Conservation (phyloP, 1,284 basidiomycete species). For the Cryptococcus hybrid region DNA sequence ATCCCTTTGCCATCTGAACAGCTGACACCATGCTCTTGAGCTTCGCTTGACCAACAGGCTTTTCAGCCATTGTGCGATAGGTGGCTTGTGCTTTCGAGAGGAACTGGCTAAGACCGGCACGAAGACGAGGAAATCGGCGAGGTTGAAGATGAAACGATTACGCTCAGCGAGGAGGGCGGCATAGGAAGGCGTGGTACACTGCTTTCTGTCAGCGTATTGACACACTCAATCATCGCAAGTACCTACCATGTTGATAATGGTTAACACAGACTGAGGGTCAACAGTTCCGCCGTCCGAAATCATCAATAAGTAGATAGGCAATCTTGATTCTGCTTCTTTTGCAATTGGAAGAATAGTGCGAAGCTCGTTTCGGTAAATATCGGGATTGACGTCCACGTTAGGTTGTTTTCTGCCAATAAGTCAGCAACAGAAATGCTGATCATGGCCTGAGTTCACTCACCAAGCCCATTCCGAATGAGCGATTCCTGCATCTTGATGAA, state of each 20-base stretch:
- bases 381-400: slow-evolving; percentile 5
- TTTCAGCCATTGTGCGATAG: slow-evolving; percentile 6
- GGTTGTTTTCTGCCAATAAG: slow-evolving; percentile 5
- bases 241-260: background rate
- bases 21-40: slow-evolving; percentile 6
- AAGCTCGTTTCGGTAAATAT: slow-evolving; percentile 8
- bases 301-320: slow-evolving; percentile 17
- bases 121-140: background rate
- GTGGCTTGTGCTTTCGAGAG: slow-evolving; percentile 9
- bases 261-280: background rate
- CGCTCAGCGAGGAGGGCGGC: slow-evolving; percentile 14
- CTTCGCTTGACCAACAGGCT: slow-evolving; percentile 5
- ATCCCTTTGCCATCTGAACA: slow-evolving; percentile 3
- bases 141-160: slow-evolving; percentile 16
- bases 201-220: background rate
- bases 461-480: slow-evolving; percentile 3
- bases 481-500: slow-evolving; percentile 10
- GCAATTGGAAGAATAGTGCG: slow-evolving; percentile 5
- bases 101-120: slow-evolving; percentile 8
- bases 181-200: slow-evolving; percentile 26
- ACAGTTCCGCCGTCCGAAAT: slow-evolving; percentile 4
- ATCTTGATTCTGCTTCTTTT: slow-evolving; percentile 11
- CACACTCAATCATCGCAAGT: background rate
- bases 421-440: background rate
- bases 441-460: slow-evolving; percentile 1